Evolutionary conservation across 129 eudicot species (phyloP), one percentile per base, ranked within the genome.

Genomic region (Chrysanthemum lavandulifolium): DNA sequence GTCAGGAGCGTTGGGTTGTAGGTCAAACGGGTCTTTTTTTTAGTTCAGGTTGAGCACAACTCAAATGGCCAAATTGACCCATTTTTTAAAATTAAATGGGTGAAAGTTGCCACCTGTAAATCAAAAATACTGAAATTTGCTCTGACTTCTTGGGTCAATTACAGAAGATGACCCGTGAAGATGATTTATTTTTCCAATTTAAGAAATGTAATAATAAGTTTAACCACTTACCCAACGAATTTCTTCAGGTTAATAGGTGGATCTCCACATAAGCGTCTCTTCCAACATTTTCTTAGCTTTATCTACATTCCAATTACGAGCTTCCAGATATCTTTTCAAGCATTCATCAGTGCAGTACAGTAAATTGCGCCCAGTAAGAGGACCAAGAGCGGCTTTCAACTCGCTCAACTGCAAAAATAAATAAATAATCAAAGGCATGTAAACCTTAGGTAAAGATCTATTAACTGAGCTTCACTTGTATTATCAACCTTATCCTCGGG

Each of bases 251-350:
- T 89, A 86, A 65, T 54, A 89, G 29, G 81, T 76, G 61, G 82
- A 77, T 65, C 96, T 79, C 96, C 96, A 89, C 11, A 67, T 73
- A 51, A 89, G 69, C 7, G 89, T 76, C 71, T 89, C 96, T 70
- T 86, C 88, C 84, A 89, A 65, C 96, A 89, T 89, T 62, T 89
- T 89, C 74, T 81, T 82, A 11, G 96, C 80, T 63, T 86, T 89
- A 25, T 89, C 91, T 4, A 86, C 87, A 77, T 89, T 78, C 96
- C 96, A 86, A 68, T 81, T 88, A 48, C 96, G 85, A 54, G 96
- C 96, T 77, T 82, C 87, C 59, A 89, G 79, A 78, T 84, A 86
- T 70, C 96, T 84, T 74, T 70, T 84, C 75, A 86, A 82, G 66
- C 89, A 86, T 63, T 86, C 85, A 74, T 86, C 91, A 68, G 79